Conservation (phyloP, 345 rosid genomes). For the Kandelia obovata region DNA sequence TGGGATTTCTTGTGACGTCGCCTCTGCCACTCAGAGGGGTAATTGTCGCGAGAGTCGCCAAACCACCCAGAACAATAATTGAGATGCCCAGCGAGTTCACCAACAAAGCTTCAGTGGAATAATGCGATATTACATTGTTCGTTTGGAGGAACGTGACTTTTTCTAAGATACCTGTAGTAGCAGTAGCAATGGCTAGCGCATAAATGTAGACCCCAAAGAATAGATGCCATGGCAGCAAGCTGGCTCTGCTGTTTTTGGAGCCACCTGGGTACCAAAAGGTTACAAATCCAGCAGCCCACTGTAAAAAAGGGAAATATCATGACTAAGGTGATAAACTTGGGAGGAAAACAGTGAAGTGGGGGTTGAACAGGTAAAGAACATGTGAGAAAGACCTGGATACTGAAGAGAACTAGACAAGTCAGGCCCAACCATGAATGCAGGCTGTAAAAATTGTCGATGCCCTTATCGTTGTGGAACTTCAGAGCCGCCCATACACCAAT, state of each 20-base stretch:
- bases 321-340: neutral
- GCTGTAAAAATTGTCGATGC: constrained; percentile 91
- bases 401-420: constrained; percentile 66
- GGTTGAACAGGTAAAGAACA: neutral
- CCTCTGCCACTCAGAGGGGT: constrained; percentile 45
- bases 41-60: constrained; percentile 57
- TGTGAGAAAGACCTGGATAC: constrained; percentile 53
- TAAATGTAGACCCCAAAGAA: constrained; percentile 78
- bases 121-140: constrained; percentile 55
- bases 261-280: constrained; percentile 96
- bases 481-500: constrained; percentile 85
- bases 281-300: constrained; percentile 87
- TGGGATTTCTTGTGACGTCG: constrained; percentile 36
- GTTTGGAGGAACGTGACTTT: constrained; percentile 79
- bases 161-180: constrained; percentile 74
- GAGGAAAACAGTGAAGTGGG: neutral
- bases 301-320: neutral
- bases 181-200: constrained; percentile 63
- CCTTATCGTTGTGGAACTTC: constrained; percentile 89
- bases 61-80: constrained; percentile 66
- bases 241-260: constrained; percentile 56
- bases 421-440: constrained; percentile 95
- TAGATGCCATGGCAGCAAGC: constrained; percentile 83
- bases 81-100: constrained; percentile 69
- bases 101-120: constrained; percentile 71